Percentiles rank a stretch among this genome's conserved stretches.
These are phyloP conservation scores for Gracilaria gracilis DNA, from an alignment of 23 red algal species.

Conservation along the genomic window DNA sequence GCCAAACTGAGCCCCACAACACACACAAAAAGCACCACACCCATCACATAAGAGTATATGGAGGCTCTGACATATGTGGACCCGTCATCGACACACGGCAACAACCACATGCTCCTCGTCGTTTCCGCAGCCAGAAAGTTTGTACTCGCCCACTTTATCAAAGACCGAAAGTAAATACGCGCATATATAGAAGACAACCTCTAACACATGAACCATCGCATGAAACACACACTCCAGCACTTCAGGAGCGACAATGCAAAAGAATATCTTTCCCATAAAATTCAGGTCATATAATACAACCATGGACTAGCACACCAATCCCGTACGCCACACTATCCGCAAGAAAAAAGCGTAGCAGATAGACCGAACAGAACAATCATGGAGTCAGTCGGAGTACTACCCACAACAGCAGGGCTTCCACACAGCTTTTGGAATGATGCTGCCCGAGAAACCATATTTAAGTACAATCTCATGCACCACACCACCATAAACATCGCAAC, in stretches of 20 bases:
- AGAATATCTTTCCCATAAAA: too few relatives aligned
- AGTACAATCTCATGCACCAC: conserved; percentile 23
- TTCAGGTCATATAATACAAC: too few relatives aligned
- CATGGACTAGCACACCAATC: too few relatives aligned
- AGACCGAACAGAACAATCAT: too few relatives aligned
- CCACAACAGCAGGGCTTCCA: too few relatives aligned
- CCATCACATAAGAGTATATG: not conserved
- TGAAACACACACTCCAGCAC: too few relatives aligned
- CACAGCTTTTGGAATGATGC: not conserved
- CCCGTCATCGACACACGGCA: not conserved
- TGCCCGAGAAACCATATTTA: not conserved
- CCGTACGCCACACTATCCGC: too few relatives aligned
- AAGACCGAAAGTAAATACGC: not conserved
- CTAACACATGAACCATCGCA: not conserved
- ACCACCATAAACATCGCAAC: not conserved
- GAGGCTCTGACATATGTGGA: not conserved
- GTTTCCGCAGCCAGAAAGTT: not conserved
- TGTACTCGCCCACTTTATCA: not conserved
- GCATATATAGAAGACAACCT: not conserved
- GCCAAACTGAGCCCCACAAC: not conserved
- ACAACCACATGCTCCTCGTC: not conserved
- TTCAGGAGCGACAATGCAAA: too few relatives aligned
- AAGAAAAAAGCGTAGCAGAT: too few relatives aligned
- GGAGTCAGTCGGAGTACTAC: too few relatives aligned
- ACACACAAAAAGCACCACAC: not conserved